Conservation (phyloP, 1,139 yeast species). For the Candida sojae region DNA sequence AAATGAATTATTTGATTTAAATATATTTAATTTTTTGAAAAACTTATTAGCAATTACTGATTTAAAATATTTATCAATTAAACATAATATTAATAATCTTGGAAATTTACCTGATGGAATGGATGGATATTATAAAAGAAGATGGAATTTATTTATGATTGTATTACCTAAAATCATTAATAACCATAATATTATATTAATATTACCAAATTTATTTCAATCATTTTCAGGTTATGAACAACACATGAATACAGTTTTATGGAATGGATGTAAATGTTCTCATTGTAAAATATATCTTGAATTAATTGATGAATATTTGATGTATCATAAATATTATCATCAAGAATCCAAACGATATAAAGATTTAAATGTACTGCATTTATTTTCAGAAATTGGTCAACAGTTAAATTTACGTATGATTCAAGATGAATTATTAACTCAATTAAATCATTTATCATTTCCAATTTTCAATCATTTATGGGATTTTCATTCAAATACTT, state of each 20-base stretch:
- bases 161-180: conserved; percentile 46
- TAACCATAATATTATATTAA: conserved; percentile 37
- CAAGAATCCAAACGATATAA: conserved; percentile 44
- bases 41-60: conserved; percentile 19
- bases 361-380: conserved; percentile 60
- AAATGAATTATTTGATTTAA: conserved; percentile 60
- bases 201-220: conserved; percentile 60
- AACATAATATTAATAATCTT: conserved; percentile 49
- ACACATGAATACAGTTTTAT: conserved; percentile 63
- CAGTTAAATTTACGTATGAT: conserved; percentile 37
- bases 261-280: conserved; percentile 74
- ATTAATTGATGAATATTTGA: conserved; percentile 55
- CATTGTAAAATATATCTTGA: conserved; percentile 53
- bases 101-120: conserved; percentile 49
- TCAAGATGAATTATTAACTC: conserved; percentile 22
- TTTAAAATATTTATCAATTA: conserved; percentile 42
- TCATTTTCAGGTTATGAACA: conserved; percentile 68
- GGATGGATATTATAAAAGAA: conserved; percentile 69
- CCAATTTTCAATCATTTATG: conserved; percentile 31
- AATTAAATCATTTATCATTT: conserved; percentile 21
- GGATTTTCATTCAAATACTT: conserved; percentile 34
- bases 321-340: conserved; percentile 63
- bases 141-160: conserved; percentile 50
- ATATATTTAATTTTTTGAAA: conserved; percentile 44
- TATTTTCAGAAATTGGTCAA: conserved; percentile 55